Evolutionary conservation across 1,284 basidiomycete species (phyloP), one percentile per base, ranked within the genome.

Genomic region (Ustilago esculenta): DNA sequence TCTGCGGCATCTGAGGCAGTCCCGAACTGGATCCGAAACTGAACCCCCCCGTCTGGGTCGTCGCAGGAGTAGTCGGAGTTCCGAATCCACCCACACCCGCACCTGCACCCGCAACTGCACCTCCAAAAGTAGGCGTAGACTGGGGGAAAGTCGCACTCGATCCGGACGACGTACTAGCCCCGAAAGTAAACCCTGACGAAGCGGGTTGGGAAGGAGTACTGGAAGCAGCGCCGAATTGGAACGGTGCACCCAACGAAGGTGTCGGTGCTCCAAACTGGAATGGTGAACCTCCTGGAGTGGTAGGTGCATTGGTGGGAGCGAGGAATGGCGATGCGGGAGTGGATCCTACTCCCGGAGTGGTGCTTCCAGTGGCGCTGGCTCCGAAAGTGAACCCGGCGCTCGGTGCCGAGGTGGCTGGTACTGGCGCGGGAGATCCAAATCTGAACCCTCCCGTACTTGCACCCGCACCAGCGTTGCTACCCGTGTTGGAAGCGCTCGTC

Each of bases 371-470:
- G 11, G 45, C 8, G 10, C 27, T 18, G 10, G 49, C 41, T 3
- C 66, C 66, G 41, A 69, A 69, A 0, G 47, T 64, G 23, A 69
- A 69, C 1, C 43, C 30, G 2, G 43, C 14, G 14, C 12, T 11
- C 3, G 56, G 41, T 7, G 53, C 64, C n/a, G 64, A 25, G 2
- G 40, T 17, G 11, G 53, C 14, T 11, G 53, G 24, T 1, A n/a
- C n/a, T n/a, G 65, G 50, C 17, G 63, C 53, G 7, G 54, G 53
- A 0, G 66, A 69, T 4, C 66, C 65, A 33, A 68, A 68, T 17
- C 52, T 33, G 30, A 68, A 68, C 23, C 57, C 57, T 17, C 47
- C 53, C 2, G 14, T 20, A 7, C 32, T 18, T 4, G 25, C 47
- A n/a, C n/a, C n/a, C n/a, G n/a, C n/a, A n/a, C n/a, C n/a, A 11